These are phyloP conservation scores for Sphagnum contortum DNA, from an alignment of 225 moss, liverwort and hornwort species.

Conservation along the genomic window DNA sequence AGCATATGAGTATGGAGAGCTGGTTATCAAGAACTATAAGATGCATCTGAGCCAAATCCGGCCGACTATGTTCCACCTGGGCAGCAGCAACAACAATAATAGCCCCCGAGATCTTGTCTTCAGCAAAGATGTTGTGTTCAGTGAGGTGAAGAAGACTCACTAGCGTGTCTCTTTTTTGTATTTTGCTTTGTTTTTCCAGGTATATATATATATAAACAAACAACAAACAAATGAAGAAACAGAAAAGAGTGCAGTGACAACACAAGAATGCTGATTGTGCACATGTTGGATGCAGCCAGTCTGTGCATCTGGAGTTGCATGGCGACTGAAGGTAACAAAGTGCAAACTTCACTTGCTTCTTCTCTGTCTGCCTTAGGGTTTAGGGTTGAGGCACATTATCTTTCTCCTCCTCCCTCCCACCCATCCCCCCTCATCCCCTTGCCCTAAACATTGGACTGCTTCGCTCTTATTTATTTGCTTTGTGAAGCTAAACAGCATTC, in stretches of 20 bases:
- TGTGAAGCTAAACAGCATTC: too few relatives aligned
- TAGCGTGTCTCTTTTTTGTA: neutral
- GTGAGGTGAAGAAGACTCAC: conserved; percentile 27
- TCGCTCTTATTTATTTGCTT: too few relatives aligned
- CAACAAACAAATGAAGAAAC: too few relatives aligned
- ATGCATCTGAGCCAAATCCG: conserved; percentile 20
- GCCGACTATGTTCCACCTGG: conserved; percentile 14
- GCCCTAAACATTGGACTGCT: too few relatives aligned
- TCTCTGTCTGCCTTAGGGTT: too few relatives aligned
- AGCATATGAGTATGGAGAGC: conserved; percentile 46
- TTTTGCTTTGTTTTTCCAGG: too few relatives aligned
- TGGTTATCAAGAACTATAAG: conserved; percentile 34
- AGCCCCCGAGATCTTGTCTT: conserved; percentile 15
- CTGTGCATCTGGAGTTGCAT: conserved; percentile 35
- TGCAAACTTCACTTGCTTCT: neutral
- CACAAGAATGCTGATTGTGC: conserved; percentile 1
- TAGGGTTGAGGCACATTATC: neutral
- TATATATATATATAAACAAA: too few relatives aligned
- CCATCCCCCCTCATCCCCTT: too few relatives aligned
- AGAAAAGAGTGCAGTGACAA: too few relatives aligned
- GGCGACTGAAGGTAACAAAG: conserved; percentile 51
- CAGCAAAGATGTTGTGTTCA: conserved; percentile 41
- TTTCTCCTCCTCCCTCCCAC: too few relatives aligned
- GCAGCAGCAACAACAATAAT: conserved; percentile 17
- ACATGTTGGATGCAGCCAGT: conserved; percentile 22